Percentiles rank a stretch among this genome's conserved stretches.
Evolutionary conservation across 306 rosid genomes (phyloP).

Genomic region (Abrus precatorius): DNA sequence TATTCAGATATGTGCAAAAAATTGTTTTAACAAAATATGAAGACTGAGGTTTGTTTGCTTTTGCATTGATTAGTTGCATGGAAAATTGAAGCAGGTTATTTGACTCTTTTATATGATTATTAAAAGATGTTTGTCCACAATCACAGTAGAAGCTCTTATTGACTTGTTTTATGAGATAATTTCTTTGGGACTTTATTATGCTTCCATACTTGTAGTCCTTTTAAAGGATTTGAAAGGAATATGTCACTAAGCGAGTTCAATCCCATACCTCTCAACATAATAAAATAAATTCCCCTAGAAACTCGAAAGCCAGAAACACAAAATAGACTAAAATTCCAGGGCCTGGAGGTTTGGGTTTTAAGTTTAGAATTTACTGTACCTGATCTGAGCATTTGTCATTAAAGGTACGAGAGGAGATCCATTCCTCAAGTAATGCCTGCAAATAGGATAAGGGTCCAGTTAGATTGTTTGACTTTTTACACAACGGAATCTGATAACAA

Average conservation of each 20-base stretch:
- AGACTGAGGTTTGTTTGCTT: neutral
- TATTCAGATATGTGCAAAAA: neutral
- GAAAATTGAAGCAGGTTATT: neutral
- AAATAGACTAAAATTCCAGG: neutral
- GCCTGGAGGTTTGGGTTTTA: neutral
- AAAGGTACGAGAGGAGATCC: conserved; percentile 71
- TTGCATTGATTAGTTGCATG: conserved; percentile 9
- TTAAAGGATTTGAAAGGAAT: neutral
- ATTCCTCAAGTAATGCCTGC: conserved; percentile 98
- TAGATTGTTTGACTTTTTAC: conserved; percentile 21
- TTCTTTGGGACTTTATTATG: conserved; percentile 14
- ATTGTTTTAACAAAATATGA: neutral
- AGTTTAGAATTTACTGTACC: conserved; percentile 55
- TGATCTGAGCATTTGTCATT: conserved; percentile 68
- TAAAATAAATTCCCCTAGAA: conserved; percentile 5
- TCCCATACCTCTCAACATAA: conserved; percentile 18
- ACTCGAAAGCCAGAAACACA: neutral
- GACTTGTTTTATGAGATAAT: conserved; percentile 8
- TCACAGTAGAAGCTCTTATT: conserved; percentile 11
- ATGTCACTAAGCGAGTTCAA: neutral
- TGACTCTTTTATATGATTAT: neutral
- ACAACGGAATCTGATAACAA: conserved; percentile 31
- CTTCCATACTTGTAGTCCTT: neutral
- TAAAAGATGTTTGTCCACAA: conserved; percentile 14
- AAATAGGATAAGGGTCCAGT: conserved; percentile 30